phyloP scores from a whole-genome alignment of 805 yeast genomes.

The Debaryomyces castellii region DNA sequence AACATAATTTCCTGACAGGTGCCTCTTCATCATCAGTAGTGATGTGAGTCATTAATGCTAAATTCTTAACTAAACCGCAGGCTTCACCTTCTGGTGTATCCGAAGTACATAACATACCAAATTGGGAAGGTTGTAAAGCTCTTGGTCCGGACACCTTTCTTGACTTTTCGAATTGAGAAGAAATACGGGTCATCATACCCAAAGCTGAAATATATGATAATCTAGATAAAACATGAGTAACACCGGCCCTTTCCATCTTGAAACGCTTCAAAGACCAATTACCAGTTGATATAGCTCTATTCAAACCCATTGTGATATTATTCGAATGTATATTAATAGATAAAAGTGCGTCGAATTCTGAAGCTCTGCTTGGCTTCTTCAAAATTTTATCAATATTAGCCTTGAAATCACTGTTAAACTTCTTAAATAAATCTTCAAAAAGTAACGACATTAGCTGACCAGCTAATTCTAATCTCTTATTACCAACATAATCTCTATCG shows the following conservation, averaged over 20 bases:
- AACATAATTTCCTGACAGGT: slow-evolving; percentile 78
- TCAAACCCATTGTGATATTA: slow-evolving; percentile 90
- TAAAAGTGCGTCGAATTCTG: slow-evolving; percentile 90
- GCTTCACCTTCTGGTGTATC: slow-evolving; percentile 99
- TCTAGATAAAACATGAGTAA: slow-evolving; percentile 91
- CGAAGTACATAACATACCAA: slow-evolving; percentile 97
- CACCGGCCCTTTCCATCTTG: slow-evolving; percentile 99
- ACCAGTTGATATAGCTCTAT: slow-evolving; percentile 96
- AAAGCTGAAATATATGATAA: slow-evolving; percentile 90
- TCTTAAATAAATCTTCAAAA: slow-evolving; percentile 95
- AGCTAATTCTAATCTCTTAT: slow-evolving; percentile 93
- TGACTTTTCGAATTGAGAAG: slow-evolving; percentile 98
- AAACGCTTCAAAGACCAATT: slow-evolving; percentile 98
- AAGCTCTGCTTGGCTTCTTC: slow-evolving; percentile 91
- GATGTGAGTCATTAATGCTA: slow-evolving; percentile 97
- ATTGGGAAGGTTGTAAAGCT: slow-evolving; percentile 98
- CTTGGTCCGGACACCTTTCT: slow-evolving; percentile 98
- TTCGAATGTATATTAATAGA: slow-evolving; percentile 89
- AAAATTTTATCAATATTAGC: slow-evolving; percentile 90
- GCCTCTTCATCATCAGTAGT: slow-evolving; percentile 97
- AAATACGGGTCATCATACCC: slow-evolving; percentile 99
- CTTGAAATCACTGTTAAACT: slow-evolving; percentile 92
- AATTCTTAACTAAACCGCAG: slow-evolving; percentile 95
- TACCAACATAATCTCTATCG: slow-evolving; percentile 98
- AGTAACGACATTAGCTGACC: slow-evolving; percentile 94